Evolutionary conservation across 176 grass and related monocot genomes (phyloP).

Genomic region (Melocanna baccifera): DNA sequence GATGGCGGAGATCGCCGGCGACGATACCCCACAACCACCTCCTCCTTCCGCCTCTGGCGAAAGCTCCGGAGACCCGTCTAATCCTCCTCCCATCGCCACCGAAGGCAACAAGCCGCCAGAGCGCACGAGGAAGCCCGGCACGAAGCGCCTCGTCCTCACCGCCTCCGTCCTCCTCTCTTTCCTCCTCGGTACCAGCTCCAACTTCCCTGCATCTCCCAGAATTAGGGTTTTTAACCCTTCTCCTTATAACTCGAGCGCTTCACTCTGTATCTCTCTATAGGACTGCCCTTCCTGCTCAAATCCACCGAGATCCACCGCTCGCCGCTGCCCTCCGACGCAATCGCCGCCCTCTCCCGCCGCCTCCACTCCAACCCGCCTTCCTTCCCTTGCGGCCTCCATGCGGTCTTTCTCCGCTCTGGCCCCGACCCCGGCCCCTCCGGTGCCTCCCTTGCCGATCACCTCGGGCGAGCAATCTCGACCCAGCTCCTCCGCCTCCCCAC

Average conservation of each 20-base stretch:
- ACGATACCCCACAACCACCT: background rate
- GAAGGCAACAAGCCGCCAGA: background rate
- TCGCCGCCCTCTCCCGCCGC: slow-evolving; percentile 57
- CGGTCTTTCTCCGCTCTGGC: slow-evolving; percentile 48
- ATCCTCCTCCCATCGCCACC: background rate
- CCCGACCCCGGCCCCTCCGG: background rate
- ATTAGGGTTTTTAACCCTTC: background rate
- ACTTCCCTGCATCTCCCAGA: background rate
- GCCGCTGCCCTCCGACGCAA: slow-evolving; percentile 73
- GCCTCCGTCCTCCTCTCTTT: slow-evolving; percentile 72
- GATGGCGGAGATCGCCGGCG: slow-evolving; percentile 54
- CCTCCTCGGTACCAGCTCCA: slow-evolving; percentile 43
- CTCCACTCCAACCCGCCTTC: slow-evolving; percentile 55
- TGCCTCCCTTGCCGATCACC: slow-evolving; percentile 32
- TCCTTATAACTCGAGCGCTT: background rate
- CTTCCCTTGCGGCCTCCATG: slow-evolving; percentile 59
- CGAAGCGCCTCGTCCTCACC: slow-evolving; percentile 69
- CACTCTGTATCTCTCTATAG: slow-evolving; percentile 21
- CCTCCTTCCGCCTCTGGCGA: background rate
- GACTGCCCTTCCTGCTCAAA: slow-evolving; percentile 70
- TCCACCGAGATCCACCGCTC: slow-evolving; percentile 90
- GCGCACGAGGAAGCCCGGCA: slow-evolving; percentile 52
- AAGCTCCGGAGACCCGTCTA: background rate
- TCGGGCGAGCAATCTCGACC: slow-evolving; percentile 45
- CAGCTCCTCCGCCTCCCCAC: slow-evolving; percentile 25